These are phyloP conservation scores for Aspergillus hancockii DNA, from an alignment of 495 filamentous ascomycete species.

Conservation along the genomic window DNA sequence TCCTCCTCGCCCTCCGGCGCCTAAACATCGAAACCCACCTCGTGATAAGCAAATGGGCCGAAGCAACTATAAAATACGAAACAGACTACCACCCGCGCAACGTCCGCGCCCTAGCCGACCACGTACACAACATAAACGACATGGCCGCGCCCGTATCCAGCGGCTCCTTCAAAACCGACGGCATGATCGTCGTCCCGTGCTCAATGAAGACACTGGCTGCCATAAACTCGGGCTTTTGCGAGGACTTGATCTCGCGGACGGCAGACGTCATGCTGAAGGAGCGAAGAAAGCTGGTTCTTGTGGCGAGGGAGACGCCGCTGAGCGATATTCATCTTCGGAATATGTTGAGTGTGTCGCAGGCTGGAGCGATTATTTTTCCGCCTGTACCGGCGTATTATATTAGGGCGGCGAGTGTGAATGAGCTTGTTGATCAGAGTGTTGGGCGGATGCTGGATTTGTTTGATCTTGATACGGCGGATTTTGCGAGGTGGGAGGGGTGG, in stretches of 20 bases:
- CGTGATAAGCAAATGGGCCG: conserved; percentile 45
- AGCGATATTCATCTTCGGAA: conserved; percentile 49
- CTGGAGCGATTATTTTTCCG: conserved; percentile 44
- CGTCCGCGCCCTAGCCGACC: conserved; percentile 38
- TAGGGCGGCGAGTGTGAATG: conserved; percentile 32
- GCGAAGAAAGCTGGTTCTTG: conserved; percentile 40
- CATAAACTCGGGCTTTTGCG: conserved; percentile 32
- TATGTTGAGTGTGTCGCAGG: conserved; percentile 40
- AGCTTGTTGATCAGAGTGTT: conserved; percentile 45
- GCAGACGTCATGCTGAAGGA: conserved; percentile 52
- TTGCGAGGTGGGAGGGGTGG: conserved; percentile 45
- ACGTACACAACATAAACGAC: conserved; percentile 40
- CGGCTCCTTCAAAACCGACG: conserved; percentile 39
- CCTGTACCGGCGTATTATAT: conserved; percentile 48
- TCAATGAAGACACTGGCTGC: conserved; percentile 44
- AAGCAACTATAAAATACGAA: conserved; percentile 44
- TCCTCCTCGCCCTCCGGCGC: conserved; percentile 35
- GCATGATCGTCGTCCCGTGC: conserved; percentile 44
- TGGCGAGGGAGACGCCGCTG: conserved; percentile 45
- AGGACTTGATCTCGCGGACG: conserved; percentile 48
- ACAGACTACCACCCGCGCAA: conserved; percentile 36
- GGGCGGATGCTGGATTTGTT: conserved; percentile 49
- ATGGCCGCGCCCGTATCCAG: conserved; percentile 37
- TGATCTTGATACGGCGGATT: conserved; percentile 43
- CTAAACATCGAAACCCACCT: conserved; percentile 46